A percentile compares a stretch with the other conserved stretches of the same genome.
Conservation (phyloP, 768 basidiomycete genomes). For the Agaricus subrufescens region DNA sequence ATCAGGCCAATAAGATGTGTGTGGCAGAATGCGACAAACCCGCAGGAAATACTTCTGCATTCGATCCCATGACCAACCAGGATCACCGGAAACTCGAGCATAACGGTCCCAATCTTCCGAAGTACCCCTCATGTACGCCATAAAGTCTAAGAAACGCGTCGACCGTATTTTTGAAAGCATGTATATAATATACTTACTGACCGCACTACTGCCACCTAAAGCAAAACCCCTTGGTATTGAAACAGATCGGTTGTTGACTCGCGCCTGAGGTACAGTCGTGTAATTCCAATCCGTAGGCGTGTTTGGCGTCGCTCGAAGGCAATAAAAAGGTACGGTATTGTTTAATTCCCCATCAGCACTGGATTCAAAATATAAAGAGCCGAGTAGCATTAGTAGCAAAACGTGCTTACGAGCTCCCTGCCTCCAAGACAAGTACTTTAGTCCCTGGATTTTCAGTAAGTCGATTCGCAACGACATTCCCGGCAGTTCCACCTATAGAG, state of each 20-base stretch:
- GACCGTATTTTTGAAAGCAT: constrained; percentile 7
- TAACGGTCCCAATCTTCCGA: constrained; percentile 50
- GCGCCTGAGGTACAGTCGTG: constrained; percentile 18
- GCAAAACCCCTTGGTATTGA: constrained; percentile 21
- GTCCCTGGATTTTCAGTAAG: constrained; percentile 45
- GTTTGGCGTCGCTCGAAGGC: constrained; percentile 13
- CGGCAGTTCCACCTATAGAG: constrained; percentile 44
- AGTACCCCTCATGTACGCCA: constrained; percentile 29
- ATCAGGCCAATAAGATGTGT: not conserved
- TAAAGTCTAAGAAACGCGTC: constrained; percentile 15
- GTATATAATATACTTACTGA: constrained; percentile 18
- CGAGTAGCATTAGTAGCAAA: not conserved
- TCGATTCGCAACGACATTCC: constrained; percentile 53
- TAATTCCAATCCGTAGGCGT: constrained; percentile 25
- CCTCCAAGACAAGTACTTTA: constrained; percentile 49
- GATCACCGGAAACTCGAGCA: constrained; percentile 39
- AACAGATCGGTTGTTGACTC: constrained; percentile 17
- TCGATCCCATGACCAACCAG: constrained; percentile 38
- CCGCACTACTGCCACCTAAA: constrained; percentile 23
- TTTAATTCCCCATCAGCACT: constrained; percentile 13
- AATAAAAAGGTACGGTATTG: constrained; percentile 11
- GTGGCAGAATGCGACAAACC: constrained; percentile 12
- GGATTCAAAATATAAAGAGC: not conserved
- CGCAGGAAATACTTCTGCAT: constrained; percentile 25
- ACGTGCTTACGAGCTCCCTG: constrained; percentile 45